Base-by-base conservation (phyloP, 768 basidiomycete genomes). In the Phylloporus sp. region DNA sequence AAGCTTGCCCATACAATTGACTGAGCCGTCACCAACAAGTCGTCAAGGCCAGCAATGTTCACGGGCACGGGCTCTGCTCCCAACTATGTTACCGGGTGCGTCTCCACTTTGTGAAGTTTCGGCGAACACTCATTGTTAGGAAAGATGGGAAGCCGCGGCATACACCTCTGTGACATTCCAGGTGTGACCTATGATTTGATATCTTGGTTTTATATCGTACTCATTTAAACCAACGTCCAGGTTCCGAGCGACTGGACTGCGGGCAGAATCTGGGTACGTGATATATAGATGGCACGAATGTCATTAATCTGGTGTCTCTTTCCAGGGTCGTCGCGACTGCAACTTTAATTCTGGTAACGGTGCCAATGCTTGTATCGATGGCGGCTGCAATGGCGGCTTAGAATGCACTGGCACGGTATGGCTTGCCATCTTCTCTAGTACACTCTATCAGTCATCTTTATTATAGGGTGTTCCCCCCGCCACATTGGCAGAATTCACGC, bases 331-430 rank as follows among this genome's bases (percentile, higher is more conserved):
- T 24, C 78, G 80, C 18, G 66, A 84, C 59, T 88, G 86, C 56
- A 70, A 86, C 66, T 88, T 88, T 60, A 70, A 66, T 47, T 69
- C 55, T 36, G 75, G 76, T 59, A 74, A 74, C 35, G 81, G 77
- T 22, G 71, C 70, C 5, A 81, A 76, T 56, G 80, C 81, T 13
- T 88, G 86, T 56, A 56, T 80, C 18, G 74, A 76, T 49, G 86
- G 86, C 35, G 84, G 84, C 43, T 88, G 86, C 61, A 84, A 82
- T 52, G 86, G 86, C 15, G 86, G 86, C 32, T 69, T 88, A 9
- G 59, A 72, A 11, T 87, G 86, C 55, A 79, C 78, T 58, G 54
- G 80, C 40, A 81, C 81, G 24, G 77, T 76, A 56, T 45, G 62
- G 10, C 31, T 34, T 32, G 4, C 6, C 2, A 2, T 44, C 36